Evolutionary conservation across 345 rosid genomes (phyloP), one percentile per base, ranked within the genome.

Genomic region (Corymbia maculata): DNA sequence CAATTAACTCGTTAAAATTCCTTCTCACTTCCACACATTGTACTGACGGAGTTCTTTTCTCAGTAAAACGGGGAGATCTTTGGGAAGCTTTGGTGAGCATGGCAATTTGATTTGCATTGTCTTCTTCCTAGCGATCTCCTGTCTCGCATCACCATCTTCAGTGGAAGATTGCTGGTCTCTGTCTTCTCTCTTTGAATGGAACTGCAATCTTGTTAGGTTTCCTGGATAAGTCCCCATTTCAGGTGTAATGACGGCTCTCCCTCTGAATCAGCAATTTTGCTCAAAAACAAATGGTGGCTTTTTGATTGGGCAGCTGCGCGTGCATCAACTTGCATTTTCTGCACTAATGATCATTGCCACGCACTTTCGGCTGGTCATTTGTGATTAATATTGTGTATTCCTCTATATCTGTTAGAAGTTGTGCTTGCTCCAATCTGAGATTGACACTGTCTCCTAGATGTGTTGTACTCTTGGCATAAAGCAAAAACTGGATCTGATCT

Each of bases 1-100:
- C 90, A 44, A 85, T 68, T 88, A 86, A 88, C 53, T 87, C 88
- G 89, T 50, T 55, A 87, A 88, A 88, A 79, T 88, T 90, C 82
- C 85, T 4, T 47, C 47, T 79, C 85, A 13, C 42, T 36, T 32
- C 85, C 42, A 36, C 47, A 7, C 47, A 32, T n/a, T 79, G 85
- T 79, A 79, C 47, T 32, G 85, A 79, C 36, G 47, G 85, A 79
- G 85, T 15, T 79, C 47, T 49, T 15, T 79, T 45, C 59, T 53
- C 4, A 1, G 59, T 79, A 49, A 11, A 44, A 79, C 14, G 7
- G 13, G 24, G 57, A 55, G 61, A 55, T 55, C 12, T 9, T 55
- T 55, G 4, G 61, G 28, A 22, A 55, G 61, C 61, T 55, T 55
- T 55, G 61, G 61, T 55, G 61, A 55, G 28, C 6, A 4, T 21